These are phyloP conservation scores for Cystobasidium pallidum DNA, from an alignment of 1,284 basidiomycete genomes.

Conservation along the genomic window DNA sequence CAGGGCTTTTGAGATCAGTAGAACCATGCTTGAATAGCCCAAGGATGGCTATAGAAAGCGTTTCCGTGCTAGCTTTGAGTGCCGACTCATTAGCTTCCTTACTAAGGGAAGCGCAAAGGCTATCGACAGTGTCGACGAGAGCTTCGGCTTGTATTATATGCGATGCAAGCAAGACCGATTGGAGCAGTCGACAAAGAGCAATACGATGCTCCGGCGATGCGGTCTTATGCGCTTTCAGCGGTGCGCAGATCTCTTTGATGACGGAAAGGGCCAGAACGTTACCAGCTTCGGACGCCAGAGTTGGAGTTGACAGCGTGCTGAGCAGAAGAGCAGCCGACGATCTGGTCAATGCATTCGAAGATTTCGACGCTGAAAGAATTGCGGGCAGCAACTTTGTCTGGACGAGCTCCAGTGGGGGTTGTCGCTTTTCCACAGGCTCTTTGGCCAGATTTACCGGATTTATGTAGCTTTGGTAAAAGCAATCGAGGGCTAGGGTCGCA, in stretches of 20 bases:
- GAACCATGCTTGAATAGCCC: slow-evolving; percentile 37
- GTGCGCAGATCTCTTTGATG: slow-evolving; percentile 68
- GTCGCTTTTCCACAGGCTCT: neutral
- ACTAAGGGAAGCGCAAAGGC: slow-evolving; percentile 65
- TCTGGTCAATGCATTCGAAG: slow-evolving; percentile 70
- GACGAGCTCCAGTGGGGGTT: slow-evolving; percentile 48
- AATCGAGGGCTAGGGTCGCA: slow-evolving; percentile 50
- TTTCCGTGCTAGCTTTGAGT: slow-evolving; percentile 63
- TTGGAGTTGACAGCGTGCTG: slow-evolving; percentile 61
- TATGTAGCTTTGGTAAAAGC: slow-evolving; percentile 20
- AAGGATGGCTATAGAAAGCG: slow-evolving; percentile 66
- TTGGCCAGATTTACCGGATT: slow-evolving; percentile 10
- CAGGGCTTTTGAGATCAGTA: neutral
- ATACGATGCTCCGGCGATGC: slow-evolving; percentile 82
- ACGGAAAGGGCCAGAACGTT: slow-evolving; percentile 55
- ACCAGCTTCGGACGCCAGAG: slow-evolving; percentile 34
- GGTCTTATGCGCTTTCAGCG: slow-evolving; percentile 81
- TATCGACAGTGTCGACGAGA: neutral
- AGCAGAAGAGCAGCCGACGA: slow-evolving; percentile 67
- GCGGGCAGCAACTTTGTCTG: slow-evolving; percentile 70
- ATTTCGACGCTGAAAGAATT: slow-evolving; percentile 73
- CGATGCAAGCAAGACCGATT: slow-evolving; percentile 57
- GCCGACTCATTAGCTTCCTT: slow-evolving; percentile 77
- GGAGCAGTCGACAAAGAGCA: slow-evolving; percentile 75
- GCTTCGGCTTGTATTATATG: neutral